Evolutionary conservation across 805 yeast species (phyloP).

Genomic region (Metschnikowia sp.): DNA sequence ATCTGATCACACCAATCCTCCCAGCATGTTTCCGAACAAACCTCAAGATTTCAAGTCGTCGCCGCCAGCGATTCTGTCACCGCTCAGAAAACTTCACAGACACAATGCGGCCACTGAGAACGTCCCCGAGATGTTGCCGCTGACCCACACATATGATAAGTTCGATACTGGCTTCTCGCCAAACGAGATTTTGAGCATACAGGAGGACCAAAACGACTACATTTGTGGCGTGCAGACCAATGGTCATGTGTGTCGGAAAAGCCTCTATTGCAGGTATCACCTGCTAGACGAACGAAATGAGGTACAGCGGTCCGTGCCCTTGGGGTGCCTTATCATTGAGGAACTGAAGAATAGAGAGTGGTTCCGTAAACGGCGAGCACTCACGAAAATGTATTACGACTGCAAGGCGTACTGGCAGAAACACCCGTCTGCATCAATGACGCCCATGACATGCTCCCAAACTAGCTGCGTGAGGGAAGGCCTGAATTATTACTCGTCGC

Average conservation of each 20-base stretch:
- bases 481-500: not conserved
- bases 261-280: constrained; percentile 14
- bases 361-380: constrained; percentile 12
- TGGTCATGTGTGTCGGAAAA: constrained; percentile 11
- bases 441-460: constrained; percentile 12
- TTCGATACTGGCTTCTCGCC: constrained; percentile 15
- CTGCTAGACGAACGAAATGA: constrained; percentile 12
- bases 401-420: constrained; percentile 15
- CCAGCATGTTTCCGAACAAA: constrained; percentile 1
- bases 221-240: constrained; percentile 14
- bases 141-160: constrained; percentile 1
- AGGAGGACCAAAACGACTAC: constrained; percentile 14
- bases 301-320: constrained; percentile 12
- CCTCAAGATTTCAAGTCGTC: not conserved
- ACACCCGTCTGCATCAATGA: constrained; percentile 5
- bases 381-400: constrained; percentile 10
- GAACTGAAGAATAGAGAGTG: constrained; percentile 11
- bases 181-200: constrained; percentile 11
- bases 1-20: no score
- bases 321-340: constrained; percentile 10
- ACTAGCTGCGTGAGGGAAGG: constrained; percentile 11
- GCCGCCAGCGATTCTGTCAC: constrained; percentile 10
- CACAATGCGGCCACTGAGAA: not conserved
- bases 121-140: not conserved
- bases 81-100: constrained; percentile 9